These are phyloP conservation scores for Pythium dissimile DNA, from an alignment of 352 stramenopile genomes.

Conservation along the genomic window DNA sequence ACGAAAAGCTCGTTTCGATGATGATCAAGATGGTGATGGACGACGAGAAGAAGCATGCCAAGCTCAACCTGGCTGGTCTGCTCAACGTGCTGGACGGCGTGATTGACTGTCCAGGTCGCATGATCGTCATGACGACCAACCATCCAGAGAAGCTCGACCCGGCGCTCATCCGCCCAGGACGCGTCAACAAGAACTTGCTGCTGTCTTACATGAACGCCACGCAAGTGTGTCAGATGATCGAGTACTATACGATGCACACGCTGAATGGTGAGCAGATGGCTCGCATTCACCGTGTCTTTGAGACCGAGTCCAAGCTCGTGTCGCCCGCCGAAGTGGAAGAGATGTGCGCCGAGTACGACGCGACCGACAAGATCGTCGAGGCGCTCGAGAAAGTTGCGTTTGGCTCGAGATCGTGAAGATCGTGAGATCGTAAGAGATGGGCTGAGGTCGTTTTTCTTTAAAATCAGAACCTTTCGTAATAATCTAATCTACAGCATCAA, in stretches of 20 bases:
- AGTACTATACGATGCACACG: constrained; percentile 51
- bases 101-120: constrained; percentile 84
- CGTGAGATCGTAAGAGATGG: too few species aligned
- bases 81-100: constrained; percentile 90
- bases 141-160: constrained; percentile 91
- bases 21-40: constrained; percentile 20
- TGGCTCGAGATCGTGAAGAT: too few species aligned
- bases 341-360: constrained; percentile 39
- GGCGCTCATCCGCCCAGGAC: constrained; percentile 84
- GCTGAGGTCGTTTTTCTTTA: too few species aligned
- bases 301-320: neutral
- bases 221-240: constrained; percentile 50
- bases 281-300: constrained; percentile 6
- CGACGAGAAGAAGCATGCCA: constrained; percentile 17
- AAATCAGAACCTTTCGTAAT: too few species aligned
- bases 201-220: constrained; percentile 50
- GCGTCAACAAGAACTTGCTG: constrained; percentile 85
- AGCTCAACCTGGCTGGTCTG: constrained; percentile 79
- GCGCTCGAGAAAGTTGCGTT: too few species aligned
- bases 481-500: too few species aligned
- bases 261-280: constrained; percentile 25
- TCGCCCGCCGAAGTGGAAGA: constrained; percentile 46
- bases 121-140: constrained; percentile 93
- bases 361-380: too few species aligned
- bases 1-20: neutral